phyloP scores from a whole-genome alignment of 1,139 yeast species.

The Petasospora rhodanensis region DNA sequence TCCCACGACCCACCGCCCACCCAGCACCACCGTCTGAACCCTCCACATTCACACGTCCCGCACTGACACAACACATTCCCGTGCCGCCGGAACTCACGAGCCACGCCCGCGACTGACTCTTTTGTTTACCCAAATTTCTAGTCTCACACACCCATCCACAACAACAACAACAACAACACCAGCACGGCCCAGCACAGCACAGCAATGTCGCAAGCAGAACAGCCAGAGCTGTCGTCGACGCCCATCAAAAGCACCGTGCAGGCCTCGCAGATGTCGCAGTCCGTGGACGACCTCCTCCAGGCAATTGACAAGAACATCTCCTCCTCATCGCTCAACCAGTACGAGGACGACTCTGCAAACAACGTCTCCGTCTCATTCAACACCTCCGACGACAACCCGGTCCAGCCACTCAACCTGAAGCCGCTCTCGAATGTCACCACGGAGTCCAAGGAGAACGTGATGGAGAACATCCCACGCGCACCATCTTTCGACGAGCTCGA shows the following conservation, averaged over 20 bases:
- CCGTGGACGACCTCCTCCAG: constrained; percentile 24
- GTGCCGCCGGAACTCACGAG: too few relatives aligned
- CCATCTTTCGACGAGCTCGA: constrained; percentile 26
- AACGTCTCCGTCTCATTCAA: constrained; percentile 11
- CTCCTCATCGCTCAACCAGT: constrained; percentile 16
- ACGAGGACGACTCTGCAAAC: constrained; percentile 11
- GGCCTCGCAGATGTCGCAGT: constrained; percentile 2
- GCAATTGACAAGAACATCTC: constrained; percentile 25
- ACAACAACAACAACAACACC: too few relatives aligned
- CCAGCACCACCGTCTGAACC: too few relatives aligned
- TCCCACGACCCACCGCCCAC: too few relatives aligned
- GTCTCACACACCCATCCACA: too few relatives aligned
- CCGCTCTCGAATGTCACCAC: not conserved
- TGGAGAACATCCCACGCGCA: constrained; percentile 26
- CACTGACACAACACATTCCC: too few relatives aligned
- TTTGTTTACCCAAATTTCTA: too few relatives aligned
- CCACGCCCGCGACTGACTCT: too few relatives aligned
- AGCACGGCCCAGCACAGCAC: too few relatives aligned
- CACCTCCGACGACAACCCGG: constrained; percentile 21
- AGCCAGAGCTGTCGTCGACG: constrained; percentile 11
- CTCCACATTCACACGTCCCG: too few relatives aligned
- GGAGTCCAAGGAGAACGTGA: constrained; percentile 11
- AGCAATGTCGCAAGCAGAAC: too few relatives aligned
- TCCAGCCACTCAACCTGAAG: constrained; percentile 22
- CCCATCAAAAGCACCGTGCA: constrained; percentile 9